Evolutionary conservation across 805 yeast species (phyloP).

Genomic region (Kuraishia hungarica): DNA sequence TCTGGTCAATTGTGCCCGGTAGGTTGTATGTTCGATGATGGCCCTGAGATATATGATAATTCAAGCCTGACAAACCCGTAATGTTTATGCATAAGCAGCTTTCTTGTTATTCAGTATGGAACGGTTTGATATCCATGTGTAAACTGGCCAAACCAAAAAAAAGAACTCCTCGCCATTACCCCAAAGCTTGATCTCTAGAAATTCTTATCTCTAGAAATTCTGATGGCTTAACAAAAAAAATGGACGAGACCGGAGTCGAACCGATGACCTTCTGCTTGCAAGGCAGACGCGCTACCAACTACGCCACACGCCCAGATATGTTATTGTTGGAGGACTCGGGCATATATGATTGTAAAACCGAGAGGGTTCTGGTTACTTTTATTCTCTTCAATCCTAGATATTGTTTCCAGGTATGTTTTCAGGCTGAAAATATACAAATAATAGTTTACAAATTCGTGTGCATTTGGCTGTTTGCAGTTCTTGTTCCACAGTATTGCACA

Average conservation of each 20-base stretch:
- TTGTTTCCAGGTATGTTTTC: too few species aligned
- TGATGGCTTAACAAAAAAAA: constrained; percentile 13
- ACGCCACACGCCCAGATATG: constrained; percentile 60
- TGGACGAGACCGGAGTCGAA: constrained; percentile 75
- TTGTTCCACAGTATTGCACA: too few species aligned
- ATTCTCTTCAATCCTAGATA: too few species aligned
- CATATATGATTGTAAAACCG: background rate
- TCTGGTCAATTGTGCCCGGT: background rate
- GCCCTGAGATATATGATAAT: too few species aligned
- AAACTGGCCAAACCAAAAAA: too few species aligned
- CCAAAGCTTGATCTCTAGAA: background rate
- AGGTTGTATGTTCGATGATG: background rate
- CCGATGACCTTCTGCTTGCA: constrained; percentile 77
- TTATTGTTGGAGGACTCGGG: background rate
- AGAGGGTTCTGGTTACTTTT: background rate
- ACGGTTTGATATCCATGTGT: too few species aligned
- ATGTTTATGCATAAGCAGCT: too few species aligned
- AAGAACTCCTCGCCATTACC: background rate
- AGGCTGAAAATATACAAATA: too few species aligned
- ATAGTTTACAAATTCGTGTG: too few species aligned
- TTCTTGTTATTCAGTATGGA: too few species aligned
- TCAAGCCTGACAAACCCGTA: too few species aligned
- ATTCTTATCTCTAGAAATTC: background rate
- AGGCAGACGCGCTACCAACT: constrained; percentile 77
- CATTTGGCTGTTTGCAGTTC: too few species aligned